Evolutionary conservation across 139 green algal species (phyloP), one percentile per base, ranked within the genome.

Genomic region (Klebsormidium nitens): DNA sequence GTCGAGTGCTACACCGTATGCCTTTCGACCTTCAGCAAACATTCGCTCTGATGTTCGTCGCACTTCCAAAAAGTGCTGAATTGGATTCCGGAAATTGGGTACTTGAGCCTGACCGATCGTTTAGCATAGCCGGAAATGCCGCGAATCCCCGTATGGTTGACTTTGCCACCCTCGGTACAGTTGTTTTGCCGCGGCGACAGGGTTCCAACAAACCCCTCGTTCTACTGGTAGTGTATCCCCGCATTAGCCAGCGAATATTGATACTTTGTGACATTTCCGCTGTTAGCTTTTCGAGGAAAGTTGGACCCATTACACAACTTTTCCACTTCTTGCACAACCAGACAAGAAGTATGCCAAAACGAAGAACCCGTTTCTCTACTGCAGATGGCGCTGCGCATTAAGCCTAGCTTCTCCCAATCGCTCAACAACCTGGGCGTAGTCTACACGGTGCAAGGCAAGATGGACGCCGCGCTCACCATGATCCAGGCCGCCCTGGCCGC

Each of bases 361-460:
- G n/a, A n/a, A n/a, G n/a, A n/a, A n/a, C n/a, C 46, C 46, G 46
- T 55, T 55, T 55, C 23, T 55, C 23, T 55, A 14, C 5, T 8
- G 65, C 65, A 81, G 56, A 79, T 36, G 42, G 77, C 77, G 26
- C 38, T 83, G 2, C 56, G 36, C 47, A 77, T 81, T 60, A 78
- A 79, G 36, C 77, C 77, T 42, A 61, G 3, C 34, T 87, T 90
- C 66, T 69, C 79, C 2, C 83, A 91, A 74, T 78, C 75, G 11
- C 76, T 93, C 39, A 98, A 97, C 86, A 98, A 98, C 82, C 73
- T 98, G 42, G 92, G 91, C 0, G 89, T 97, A 23, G 69, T 97
- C 5, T 90, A 91, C 82, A 96, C 91, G 2, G 77, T 85, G 36
- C 68, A 70, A 57, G 71, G 71, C 35, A 70, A 79, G 14, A 84